Evolutionary conservation across 2,329 filamentous ascomycete genomes (phyloP), one percentile per base, ranked within the genome.

Genomic region (Hymenoscyphus repandus): DNA sequence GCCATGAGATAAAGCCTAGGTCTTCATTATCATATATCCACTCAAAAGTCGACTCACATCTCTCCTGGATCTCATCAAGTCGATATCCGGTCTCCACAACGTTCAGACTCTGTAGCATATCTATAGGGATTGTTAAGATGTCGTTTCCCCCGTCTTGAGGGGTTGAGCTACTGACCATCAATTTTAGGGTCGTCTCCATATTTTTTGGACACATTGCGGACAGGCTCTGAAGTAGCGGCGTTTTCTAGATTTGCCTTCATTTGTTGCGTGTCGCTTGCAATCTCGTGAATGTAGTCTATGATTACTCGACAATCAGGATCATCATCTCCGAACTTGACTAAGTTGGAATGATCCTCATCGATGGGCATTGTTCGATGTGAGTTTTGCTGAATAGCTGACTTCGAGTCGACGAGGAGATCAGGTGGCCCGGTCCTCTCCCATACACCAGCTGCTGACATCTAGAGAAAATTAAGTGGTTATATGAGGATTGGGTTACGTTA

Each of bases 21-120:
- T 20, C 17, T 37, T 34, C 6, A n/a, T 34, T 45, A 3, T 45
- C 11, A 18, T 20, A 53, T 27, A 55, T 31, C 50, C 50, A 55
- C 17, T 39, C 9, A 27, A 52, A 55, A 5, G 53, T 55, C 5
- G 43, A 12, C 27, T 50, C 37, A 15, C 17, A 41, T 12, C 20
- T 15, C 20, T 41, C 39, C 39, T 41, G 17, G 15, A 41, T 41
- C 39, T 41, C 39, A 41, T 41, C 39, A 41, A 41, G 18, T 27
- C 39, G 39, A 41, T 41, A 27, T 10, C 18, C 39, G 6, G 39
- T 41, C 13, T 41, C 39, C 9, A 11, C 39, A 12, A 30, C 17
- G 13, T 41, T 41, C 1, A 41, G 18, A 13, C 39, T 41, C 3
- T 41, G 17, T 41, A 41, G 20, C 17, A 41, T 18, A 41, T 18